Conservation (phyloP, 257 asterid species). For the Solanum chiquidenum region DNA sequence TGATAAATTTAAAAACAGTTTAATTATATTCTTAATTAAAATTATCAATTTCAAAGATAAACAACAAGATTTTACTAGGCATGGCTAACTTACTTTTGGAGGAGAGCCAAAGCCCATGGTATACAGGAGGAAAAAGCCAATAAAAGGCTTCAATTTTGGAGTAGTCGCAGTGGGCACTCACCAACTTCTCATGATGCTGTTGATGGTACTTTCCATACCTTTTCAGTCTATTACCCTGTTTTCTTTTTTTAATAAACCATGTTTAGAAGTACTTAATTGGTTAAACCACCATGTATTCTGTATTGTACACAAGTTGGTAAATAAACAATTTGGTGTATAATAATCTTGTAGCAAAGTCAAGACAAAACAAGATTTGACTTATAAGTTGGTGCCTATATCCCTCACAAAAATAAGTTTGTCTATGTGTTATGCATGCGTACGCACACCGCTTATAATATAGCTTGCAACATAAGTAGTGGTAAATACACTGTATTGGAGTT, state of each 20-base stretch:
- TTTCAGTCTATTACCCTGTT: not conserved
- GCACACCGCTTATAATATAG: not conserved
- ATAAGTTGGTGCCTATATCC: not conserved
- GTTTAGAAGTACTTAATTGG: not conserved
- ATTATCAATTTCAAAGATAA: not conserved
- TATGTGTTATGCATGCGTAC: not conserved
- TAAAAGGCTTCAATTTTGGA: conserved; percentile 73
- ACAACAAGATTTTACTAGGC: conserved; percentile 32
- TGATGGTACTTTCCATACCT: conserved; percentile 36
- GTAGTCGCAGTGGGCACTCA: conserved; percentile 67
- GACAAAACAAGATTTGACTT: not conserved
- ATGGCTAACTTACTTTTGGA: conserved; percentile 94
- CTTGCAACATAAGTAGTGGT: not conserved
- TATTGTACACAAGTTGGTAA: not conserved
- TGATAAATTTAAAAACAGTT: not conserved
- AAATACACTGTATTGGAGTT: not conserved
- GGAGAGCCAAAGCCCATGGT: conserved; percentile 78
- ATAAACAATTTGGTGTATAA: not conserved
- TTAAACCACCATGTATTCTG: not conserved
- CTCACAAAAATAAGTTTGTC: not conserved
- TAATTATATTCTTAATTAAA: not conserved
- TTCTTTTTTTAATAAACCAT: not conserved
- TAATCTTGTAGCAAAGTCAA: not conserved
- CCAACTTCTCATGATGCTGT: conserved; percentile 89
- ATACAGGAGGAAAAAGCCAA: conserved; percentile 73